phyloP scores from a whole-genome alignment of 345 rosid genomes.

The Hibiscus mutabilis region DNA sequence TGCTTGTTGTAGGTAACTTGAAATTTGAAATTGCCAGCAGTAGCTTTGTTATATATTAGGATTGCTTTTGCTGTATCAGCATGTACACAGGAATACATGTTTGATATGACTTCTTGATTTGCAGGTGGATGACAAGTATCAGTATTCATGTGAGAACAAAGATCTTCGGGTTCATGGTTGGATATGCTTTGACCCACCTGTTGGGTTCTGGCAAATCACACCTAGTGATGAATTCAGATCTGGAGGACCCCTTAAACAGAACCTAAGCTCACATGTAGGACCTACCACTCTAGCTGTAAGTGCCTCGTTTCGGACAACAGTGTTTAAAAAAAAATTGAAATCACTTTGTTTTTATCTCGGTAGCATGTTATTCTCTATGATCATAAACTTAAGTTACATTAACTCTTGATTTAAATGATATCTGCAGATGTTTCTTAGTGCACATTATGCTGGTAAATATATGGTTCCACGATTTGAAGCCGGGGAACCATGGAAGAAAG shows the following conservation, averaged over 20 bases:
- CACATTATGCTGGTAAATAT: slow-evolving; percentile 73
- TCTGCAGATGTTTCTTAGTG: slow-evolving; percentile 75
- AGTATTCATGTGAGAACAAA: slow-evolving; percentile 82
- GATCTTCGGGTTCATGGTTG: slow-evolving; percentile 87
- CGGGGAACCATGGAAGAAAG: slow-evolving; percentile 90
- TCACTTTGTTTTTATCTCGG: slow-evolving; percentile 1
- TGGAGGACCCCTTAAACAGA: slow-evolving; percentile 91
- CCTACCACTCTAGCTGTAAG: slow-evolving; percentile 87
- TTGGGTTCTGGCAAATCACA: slow-evolving; percentile 96
- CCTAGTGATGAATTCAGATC: slow-evolving; percentile 92
- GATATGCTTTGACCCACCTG: slow-evolving; percentile 70
- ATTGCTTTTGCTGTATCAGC: not conserved
- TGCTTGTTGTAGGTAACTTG: not conserved
- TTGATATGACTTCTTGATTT: slow-evolving; percentile 11
- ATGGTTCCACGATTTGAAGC: slow-evolving; percentile 47
- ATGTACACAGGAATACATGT: not conserved
- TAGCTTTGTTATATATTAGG: not conserved
- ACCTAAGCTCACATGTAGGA: slow-evolving; percentile 91
- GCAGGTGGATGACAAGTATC: slow-evolving; percentile 97
- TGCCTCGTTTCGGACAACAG: slow-evolving; percentile 8
- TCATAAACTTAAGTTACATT: slow-evolving; percentile 9
- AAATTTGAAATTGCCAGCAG: not conserved
- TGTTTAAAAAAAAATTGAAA: not conserved
- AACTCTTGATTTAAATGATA: slow-evolving; percentile 9
- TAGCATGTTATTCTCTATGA: not conserved